Evolutionary conservation across 2,329 filamentous ascomycete genomes (phyloP).

Genomic region (Sporothrix globosa): DNA sequence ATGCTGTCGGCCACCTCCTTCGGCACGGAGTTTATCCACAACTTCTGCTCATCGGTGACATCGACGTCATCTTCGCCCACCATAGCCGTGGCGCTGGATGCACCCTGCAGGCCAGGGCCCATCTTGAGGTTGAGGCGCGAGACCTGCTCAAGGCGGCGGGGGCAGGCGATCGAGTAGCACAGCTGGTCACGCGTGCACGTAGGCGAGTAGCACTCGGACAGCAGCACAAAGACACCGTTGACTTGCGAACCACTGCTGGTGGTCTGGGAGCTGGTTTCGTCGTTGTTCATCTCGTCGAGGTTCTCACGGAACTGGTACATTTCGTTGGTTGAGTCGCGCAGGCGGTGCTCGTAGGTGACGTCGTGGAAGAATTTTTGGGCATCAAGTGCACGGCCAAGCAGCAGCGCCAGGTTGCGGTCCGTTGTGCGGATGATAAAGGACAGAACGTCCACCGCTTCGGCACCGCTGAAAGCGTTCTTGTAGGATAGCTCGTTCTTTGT

Average conservation of each 20-base stretch:
- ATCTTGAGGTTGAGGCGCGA: constrained; percentile 92
- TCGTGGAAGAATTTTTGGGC: constrained; percentile 99
- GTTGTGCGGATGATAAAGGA: constrained; percentile 97
- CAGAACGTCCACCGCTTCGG: constrained; percentile 92
- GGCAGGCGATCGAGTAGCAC: constrained; percentile 97
- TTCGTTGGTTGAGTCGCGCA: constrained; percentile 91
- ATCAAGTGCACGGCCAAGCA: constrained; percentile 88
- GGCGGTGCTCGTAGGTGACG: constrained; percentile 93
- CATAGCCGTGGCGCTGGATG: constrained; percentile 56
- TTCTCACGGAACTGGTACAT: constrained; percentile 97
- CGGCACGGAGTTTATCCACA: constrained; percentile 98
- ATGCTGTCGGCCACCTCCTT: constrained; percentile 92
- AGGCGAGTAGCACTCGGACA: constrained; percentile 97
- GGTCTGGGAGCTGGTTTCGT: constrained; percentile 59
- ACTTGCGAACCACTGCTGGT: constrained; percentile 51
- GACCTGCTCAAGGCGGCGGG: constrained; percentile 89
- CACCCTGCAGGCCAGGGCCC: constrained; percentile 78
- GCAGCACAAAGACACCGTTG: constrained; percentile 92
- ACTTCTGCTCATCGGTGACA: constrained; percentile 91
- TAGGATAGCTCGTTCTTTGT: constrained; percentile 97
- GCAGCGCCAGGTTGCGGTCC: constrained; percentile 87
- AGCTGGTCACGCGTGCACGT: constrained; percentile 94
- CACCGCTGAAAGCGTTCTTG: constrained; percentile 94
- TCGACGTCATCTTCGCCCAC: constrained; percentile 78
- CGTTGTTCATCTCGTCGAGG: constrained; percentile 82